Percentiles rank a stretch among this genome's conserved stretches.
These are phyloP conservation scores for Saccharomycopsis malanga DNA, from an alignment of 805 yeast genomes.

Conservation along the genomic window DNA sequence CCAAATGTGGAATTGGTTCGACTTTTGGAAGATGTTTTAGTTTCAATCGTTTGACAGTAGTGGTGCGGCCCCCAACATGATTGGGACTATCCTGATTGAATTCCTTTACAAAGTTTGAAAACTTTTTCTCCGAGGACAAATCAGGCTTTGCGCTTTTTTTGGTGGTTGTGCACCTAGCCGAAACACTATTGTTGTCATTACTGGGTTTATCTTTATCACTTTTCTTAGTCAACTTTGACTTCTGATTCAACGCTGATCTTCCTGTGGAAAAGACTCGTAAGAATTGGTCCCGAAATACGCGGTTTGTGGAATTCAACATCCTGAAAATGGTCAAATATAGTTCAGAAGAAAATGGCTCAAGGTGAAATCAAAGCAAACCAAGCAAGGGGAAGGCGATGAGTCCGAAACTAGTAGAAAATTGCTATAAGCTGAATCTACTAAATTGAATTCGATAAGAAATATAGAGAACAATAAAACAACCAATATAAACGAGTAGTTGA, in stretches of 20 bases:
- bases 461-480: too few relatives aligned
- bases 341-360: too few relatives aligned
- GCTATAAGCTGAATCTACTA: too few relatives aligned
- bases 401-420: too few relatives aligned
- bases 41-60: background rate
- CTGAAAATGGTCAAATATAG: too few relatives aligned
- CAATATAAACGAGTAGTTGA: too few relatives aligned
- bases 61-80: background rate
- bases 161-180: background rate
- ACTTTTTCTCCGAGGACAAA: slow-evolving; percentile 18
- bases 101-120: slow-evolving; percentile 19
- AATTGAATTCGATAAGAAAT: too few relatives aligned
- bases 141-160: slow-evolving; percentile 4
- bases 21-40: slow-evolving; percentile 15
- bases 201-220: background rate
- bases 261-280: background rate
- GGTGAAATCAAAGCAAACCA: too few relatives aligned
- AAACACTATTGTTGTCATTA: background rate
- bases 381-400: too few relatives aligned
- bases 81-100: slow-evolving; percentile 11
- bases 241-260: background rate
- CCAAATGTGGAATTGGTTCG: slow-evolving; percentile 18
- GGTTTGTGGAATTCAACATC: too few relatives aligned
- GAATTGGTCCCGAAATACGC: too few relatives aligned
- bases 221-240: background rate